A percentile compares a stretch with the other conserved stretches of the same genome.
phyloP scores from a whole-genome alignment of 345 rosid species.

The Eucalyptus erythrocorys region DNA sequence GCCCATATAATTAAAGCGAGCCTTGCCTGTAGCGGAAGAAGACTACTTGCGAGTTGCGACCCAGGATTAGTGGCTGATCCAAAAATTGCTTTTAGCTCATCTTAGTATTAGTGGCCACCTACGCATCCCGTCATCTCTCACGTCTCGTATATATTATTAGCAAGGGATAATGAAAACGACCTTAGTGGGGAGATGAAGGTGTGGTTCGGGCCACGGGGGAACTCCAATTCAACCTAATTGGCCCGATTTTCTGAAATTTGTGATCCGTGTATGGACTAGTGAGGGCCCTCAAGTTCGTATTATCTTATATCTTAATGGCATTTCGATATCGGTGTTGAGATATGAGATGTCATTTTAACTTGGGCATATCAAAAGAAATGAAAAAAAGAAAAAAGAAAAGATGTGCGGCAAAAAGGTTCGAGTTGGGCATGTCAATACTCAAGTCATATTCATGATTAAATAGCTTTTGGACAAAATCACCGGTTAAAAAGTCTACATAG shows the following conservation, averaged over 20 bases:
- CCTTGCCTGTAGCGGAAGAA: background rate
- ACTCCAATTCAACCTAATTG: background rate
- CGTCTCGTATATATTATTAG: background rate
- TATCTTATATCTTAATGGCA: background rate
- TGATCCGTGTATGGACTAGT: background rate
- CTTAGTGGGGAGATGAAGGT: background rate
- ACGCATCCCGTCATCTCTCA: background rate
- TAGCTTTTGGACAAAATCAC: background rate
- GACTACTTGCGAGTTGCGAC: background rate
- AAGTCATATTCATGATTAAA: background rate
- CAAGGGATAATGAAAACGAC: background rate
- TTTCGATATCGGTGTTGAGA: background rate
- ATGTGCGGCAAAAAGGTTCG: rapidly evolving
- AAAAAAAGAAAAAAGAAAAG: rapidly evolving
- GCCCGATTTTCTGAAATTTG: background rate
- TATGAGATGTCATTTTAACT: background rate
- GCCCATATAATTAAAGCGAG: background rate
- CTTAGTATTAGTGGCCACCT: background rate
- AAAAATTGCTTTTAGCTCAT: background rate
- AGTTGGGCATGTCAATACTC: rapidly evolving
- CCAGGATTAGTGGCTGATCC: background rate
- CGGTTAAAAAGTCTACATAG: background rate
- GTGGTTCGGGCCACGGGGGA: background rate
- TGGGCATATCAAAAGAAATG: background rate
- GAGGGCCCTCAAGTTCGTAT: background rate